Conservation (phyloP, 768 basidiomycete species). For the Lentinus tigrinus region DNA sequence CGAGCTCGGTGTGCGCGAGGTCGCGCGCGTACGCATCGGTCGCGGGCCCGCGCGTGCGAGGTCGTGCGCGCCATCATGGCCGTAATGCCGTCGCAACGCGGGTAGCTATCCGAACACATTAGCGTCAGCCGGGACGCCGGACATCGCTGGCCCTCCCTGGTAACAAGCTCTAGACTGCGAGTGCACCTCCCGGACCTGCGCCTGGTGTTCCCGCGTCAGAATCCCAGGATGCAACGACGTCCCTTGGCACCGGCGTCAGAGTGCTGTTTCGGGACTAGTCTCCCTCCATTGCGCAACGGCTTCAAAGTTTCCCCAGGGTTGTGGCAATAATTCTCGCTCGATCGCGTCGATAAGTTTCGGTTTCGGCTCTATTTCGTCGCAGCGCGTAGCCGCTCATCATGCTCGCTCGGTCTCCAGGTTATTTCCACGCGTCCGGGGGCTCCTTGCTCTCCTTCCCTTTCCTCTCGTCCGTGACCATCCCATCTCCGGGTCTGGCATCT, state of each 20-base stretch:
- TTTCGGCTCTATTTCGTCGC: conserved; percentile 25
- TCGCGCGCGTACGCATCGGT: neutral
- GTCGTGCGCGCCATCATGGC: too few relatives aligned
- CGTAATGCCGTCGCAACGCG: conserved; percentile 9
- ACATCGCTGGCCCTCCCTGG: conserved; percentile 15
- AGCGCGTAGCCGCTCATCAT: conserved; percentile 22
- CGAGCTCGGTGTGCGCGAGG: neutral
- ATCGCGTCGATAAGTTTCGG: conserved; percentile 23
- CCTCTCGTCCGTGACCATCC: conserved; percentile 16
- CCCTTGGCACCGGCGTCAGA: conserved; percentile 17
- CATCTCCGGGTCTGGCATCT: conserved; percentile 19
- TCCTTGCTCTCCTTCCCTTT: conserved; percentile 17
- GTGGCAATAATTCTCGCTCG: conserved; percentile 17
- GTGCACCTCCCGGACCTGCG: conserved; percentile 9
- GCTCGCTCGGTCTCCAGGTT: conserved; percentile 21
- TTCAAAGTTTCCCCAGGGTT: conserved; percentile 17
- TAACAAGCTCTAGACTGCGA: conserved; percentile 20
- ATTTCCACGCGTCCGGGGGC: conserved; percentile 18
- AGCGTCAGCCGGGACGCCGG: conserved; percentile 13
- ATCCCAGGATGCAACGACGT: conserved; percentile 12
- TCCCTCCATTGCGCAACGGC: conserved; percentile 17
- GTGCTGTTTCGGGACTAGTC: conserved; percentile 13
- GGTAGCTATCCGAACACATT: conserved; percentile 13
- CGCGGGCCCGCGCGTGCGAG: conserved; percentile 1
- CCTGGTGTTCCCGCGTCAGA: conserved; percentile 10